A percentile compares a stretch with the other conserved stretches of the same genome.
Evolutionary conservation across 73 alveolate species (phyloP).

Genomic region (Symbiodinium pilosum): DNA sequence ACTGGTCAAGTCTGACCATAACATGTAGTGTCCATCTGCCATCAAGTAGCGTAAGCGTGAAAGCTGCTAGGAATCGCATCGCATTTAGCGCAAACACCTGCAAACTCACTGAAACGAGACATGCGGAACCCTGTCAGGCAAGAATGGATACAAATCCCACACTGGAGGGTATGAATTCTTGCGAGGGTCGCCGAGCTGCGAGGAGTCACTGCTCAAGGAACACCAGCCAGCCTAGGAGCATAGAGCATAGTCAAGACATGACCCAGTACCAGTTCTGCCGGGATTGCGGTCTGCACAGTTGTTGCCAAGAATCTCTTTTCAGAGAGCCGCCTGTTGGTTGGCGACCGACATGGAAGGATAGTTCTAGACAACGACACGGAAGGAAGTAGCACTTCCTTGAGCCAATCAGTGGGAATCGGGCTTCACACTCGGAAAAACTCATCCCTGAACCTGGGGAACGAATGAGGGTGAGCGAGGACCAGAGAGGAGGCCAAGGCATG

Average conservation of each 20-base stretch:
- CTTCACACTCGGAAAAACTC: too few relatives aligned
- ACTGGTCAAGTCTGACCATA: too few relatives aligned
- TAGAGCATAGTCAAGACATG: too few relatives aligned
- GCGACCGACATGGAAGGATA: slow-evolving; percentile 69
- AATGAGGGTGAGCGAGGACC: too few relatives aligned
- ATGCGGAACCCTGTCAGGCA: neutral
- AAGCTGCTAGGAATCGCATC: slow-evolving; percentile 62
- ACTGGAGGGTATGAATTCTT: too few relatives aligned
- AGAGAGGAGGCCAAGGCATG: too few relatives aligned
- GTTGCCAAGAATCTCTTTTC: slow-evolving; percentile 22
- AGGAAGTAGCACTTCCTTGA: slow-evolving; percentile 75
- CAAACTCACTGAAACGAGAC: neutral
- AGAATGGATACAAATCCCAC: too few relatives aligned
- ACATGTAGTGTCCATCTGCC: too few relatives aligned
- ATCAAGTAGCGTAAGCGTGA: slow-evolving; percentile 1
- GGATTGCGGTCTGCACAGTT: too few relatives aligned
- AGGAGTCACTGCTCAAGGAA: slow-evolving; percentile 20
- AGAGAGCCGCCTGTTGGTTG: slow-evolving; percentile 68
- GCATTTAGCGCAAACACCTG: slow-evolving; percentile 70
- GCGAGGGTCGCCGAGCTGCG: neutral
- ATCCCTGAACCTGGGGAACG: too few relatives aligned
- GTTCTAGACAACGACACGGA: slow-evolving; percentile 67
- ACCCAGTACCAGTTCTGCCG: neutral
- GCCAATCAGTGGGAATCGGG: too few relatives aligned
- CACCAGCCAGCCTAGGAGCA: slow-evolving; percentile 77